A percentile compares a stretch with the other conserved stretches of the same genome.
These are phyloP conservation scores for Vitis riparia DNA, from an alignment of 164 flowering plant species.

Conservation along the genomic window DNA sequence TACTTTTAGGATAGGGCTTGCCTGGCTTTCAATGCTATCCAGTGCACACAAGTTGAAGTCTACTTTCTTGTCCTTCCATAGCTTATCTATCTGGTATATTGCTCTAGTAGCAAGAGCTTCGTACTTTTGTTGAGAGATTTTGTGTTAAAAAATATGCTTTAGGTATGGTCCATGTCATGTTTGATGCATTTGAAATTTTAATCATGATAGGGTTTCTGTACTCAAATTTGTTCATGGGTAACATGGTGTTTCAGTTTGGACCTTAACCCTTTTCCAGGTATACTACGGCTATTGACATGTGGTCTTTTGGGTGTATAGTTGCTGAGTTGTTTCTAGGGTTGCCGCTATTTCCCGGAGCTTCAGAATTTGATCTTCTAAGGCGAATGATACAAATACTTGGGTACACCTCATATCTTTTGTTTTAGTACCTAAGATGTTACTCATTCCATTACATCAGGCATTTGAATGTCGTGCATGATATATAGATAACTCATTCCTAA, in stretches of 20 bases:
- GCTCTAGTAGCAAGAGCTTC: neutral
- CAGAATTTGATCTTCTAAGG: slow-evolving; percentile 92
- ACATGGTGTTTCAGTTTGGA: slow-evolving; percentile 2
- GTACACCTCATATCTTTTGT: slow-evolving; percentile 35
- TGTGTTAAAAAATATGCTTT: neutral
- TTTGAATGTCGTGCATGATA: neutral
- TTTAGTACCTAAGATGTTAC: no score
- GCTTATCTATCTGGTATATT: no score
- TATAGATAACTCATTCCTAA: neutral
- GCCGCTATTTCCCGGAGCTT: slow-evolving; percentile 97
- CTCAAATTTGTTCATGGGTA: neutral
- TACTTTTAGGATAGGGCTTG: no score
- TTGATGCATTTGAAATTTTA: neutral
- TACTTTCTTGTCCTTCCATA: no score
- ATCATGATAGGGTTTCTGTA: neutral
- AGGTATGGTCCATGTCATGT: neutral
- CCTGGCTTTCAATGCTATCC: no score
- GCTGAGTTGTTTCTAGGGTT: slow-evolving; percentile 94
- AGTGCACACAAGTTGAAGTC: no score
- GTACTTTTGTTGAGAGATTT: neutral
- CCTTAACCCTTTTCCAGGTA: slow-evolving; percentile 65
- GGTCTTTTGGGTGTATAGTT: slow-evolving; percentile 99
- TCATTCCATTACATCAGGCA: neutral
- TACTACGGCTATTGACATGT: slow-evolving; percentile 97
- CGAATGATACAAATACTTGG: slow-evolving; percentile 88